Evolutionary conservation across 208 protist genomes (phyloP).

Genomic region (Crithidia thermophila): DNA sequence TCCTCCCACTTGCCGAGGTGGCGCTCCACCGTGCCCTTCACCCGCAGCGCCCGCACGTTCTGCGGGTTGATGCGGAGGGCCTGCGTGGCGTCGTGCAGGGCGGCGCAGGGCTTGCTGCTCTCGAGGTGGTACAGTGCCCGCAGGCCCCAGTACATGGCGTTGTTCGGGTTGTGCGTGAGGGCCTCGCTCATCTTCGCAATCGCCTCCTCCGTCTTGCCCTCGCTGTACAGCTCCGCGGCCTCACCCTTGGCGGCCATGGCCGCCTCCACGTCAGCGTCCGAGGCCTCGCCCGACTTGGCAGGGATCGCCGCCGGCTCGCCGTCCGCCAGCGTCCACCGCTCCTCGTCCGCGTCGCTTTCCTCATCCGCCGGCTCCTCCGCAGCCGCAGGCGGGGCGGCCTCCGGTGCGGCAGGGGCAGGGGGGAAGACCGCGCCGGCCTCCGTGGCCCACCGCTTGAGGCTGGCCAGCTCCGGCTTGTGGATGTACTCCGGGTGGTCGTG

Average conservation of each 20-base stretch:
- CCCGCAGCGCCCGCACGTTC: constrained; percentile 76
- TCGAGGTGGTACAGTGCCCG: constrained; percentile 67
- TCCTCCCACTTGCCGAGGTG: constrained; percentile 72
- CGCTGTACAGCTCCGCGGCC: constrained; percentile 47
- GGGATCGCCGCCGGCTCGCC: constrained; percentile 35
- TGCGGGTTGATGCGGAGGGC: constrained; percentile 67
- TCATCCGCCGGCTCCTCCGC: background rate
- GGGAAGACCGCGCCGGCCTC: constrained; percentile 44
- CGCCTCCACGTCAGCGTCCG: constrained; percentile 57
- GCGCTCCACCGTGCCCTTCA: constrained; percentile 69
- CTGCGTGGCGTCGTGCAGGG: constrained; percentile 62
- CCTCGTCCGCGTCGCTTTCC: constrained; percentile 61
- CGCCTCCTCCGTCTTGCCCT: constrained; percentile 54
- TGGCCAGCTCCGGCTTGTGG: constrained; percentile 41
- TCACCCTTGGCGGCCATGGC: constrained; percentile 64
- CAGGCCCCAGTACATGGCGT: constrained; percentile 82
- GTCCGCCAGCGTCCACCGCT: constrained; percentile 53
- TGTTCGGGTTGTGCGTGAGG: constrained; percentile 52
- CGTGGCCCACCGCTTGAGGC: constrained; percentile 41
- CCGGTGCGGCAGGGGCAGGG: background rate
- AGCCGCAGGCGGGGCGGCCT: background rate
- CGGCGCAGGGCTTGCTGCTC: constrained; percentile 45
- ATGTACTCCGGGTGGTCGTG: constrained; percentile 38
- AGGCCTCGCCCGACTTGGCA: constrained; percentile 29
- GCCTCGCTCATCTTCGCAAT: constrained; percentile 67